These are phyloP conservation scores for Hygrocybe coccinea DNA, from an alignment of 768 basidiomycete genomes.

Conservation along the genomic window DNA sequence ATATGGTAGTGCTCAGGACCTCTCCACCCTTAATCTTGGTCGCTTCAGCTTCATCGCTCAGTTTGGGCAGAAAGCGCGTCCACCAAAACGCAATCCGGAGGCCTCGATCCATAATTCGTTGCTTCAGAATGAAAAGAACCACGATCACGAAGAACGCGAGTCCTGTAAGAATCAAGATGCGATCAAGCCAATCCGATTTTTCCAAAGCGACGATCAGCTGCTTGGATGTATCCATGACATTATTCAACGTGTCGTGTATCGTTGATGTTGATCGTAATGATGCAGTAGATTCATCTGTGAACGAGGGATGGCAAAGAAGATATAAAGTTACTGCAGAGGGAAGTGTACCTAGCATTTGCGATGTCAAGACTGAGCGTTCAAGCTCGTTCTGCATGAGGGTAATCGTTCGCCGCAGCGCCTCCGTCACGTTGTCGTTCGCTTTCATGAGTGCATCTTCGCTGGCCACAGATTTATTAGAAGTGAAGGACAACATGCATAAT, in stretches of 20 bases:
- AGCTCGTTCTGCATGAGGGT: slow-evolving; percentile 88
- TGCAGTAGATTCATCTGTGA: slow-evolving; percentile 69
- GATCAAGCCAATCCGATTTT: slow-evolving; percentile 88
- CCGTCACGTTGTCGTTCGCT: slow-evolving; percentile 85
- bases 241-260: slow-evolving; percentile 70
- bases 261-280: slow-evolving; percentile 69
- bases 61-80: slow-evolving; percentile 67
- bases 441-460: slow-evolving; percentile 86
- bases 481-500: neutral
- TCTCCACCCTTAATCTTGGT: neutral
- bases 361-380: slow-evolving; percentile 79
- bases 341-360: slow-evolving; percentile 73
- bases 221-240: slow-evolving; percentile 72
- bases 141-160: slow-evolving; percentile 81
- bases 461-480: neutral
- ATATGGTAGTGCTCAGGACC: neutral
- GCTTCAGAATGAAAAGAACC: slow-evolving; percentile 82
- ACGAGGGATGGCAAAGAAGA: neutral
- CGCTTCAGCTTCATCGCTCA: neutral
- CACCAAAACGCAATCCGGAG: slow-evolving; percentile 83
- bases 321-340: neutral
- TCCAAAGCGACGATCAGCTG: slow-evolving; percentile 84
- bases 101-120: slow-evolving; percentile 76
- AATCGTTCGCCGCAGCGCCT: slow-evolving; percentile 79
- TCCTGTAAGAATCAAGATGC: slow-evolving; percentile 74